These are phyloP conservation scores for Kazachstania martiniae DNA, from an alignment of 805 yeast genomes.

Conservation along the genomic window DNA sequence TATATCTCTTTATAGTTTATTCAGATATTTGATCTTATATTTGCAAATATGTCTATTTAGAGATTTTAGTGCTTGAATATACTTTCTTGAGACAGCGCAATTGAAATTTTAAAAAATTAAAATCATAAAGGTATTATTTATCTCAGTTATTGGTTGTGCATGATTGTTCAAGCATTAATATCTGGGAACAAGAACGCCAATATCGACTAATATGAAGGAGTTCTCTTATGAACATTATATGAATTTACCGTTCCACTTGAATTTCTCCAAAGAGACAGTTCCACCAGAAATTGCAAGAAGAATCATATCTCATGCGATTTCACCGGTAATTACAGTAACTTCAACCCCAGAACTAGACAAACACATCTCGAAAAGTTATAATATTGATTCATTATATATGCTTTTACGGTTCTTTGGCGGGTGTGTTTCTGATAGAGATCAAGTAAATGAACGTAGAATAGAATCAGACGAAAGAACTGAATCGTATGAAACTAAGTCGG, in stretches of 20 bases:
- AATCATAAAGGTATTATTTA: neutral
- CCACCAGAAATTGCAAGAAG: slow-evolving; percentile 25
- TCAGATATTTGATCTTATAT: too few relatives aligned
- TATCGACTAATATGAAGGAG: slow-evolving; percentile 1
- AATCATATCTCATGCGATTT: slow-evolving; percentile 24
- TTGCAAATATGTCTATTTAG: too few relatives aligned
- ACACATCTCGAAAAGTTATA: slow-evolving; percentile 18
- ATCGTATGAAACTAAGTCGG: neutral
- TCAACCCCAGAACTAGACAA: slow-evolving; percentile 21
- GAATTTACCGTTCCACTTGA: slow-evolving; percentile 22
- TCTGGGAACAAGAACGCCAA: too few relatives aligned
- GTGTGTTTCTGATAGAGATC: slow-evolving; percentile 27
- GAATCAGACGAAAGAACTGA: neutral
- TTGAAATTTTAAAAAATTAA: too few relatives aligned
- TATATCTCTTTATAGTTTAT: too few relatives aligned
- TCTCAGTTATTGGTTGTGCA: too few relatives aligned
- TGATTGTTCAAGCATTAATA: too few relatives aligned
- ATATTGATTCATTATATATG: slow-evolving; percentile 23
- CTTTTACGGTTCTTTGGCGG: slow-evolving; percentile 25
- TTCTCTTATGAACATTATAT: slow-evolving; percentile 14
- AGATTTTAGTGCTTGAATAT: too few relatives aligned
- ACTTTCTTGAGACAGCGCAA: too few relatives aligned
- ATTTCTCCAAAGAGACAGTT: slow-evolving; percentile 17
- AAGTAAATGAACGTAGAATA: slow-evolving; percentile 13
- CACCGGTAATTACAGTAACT: slow-evolving; percentile 26